phyloP scores from a whole-genome alignment of 225 moss, liverwort and hornwort species.

The Straminergon stramineum region DNA sequence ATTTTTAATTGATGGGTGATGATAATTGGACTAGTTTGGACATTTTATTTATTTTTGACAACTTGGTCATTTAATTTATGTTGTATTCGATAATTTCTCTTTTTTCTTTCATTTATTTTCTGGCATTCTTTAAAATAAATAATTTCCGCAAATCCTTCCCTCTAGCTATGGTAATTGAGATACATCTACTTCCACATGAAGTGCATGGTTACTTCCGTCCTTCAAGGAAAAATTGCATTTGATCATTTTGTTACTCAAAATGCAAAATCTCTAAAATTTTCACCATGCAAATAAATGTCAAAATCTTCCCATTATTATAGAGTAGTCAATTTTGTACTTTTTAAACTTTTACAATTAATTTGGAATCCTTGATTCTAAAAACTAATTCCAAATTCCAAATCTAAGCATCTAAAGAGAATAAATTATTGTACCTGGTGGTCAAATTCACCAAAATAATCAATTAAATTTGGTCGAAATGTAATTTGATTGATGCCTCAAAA shows the following conservation, averaged over 20 bases:
- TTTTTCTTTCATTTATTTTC: too few species aligned
- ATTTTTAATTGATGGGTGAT: too few species aligned
- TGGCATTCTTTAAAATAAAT: too few species aligned
- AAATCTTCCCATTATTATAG: background rate
- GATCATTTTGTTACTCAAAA: rapidly evolving
- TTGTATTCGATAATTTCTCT: too few species aligned
- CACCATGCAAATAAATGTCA: background rate
- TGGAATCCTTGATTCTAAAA: background rate
- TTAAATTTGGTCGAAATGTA: background rate
- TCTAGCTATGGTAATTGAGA: background rate
- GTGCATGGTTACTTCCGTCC: background rate
- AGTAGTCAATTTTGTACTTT: background rate
- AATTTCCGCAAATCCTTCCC: too few species aligned
- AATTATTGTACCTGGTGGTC: rapidly evolving
- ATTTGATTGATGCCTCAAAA: background rate
- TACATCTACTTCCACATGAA: background rate
- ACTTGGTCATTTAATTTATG: too few species aligned
- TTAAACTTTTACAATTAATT: background rate
- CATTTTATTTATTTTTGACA: too few species aligned
- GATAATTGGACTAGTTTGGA: too few species aligned
- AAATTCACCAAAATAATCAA: background rate
- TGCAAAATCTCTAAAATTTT: background rate
- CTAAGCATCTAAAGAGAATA: background rate
- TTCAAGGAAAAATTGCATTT: background rate
- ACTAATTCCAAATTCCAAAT: background rate